Percentiles rank a stretch among this genome's conserved stretches.
Conservation (phyloP, 345 rosid genomes). For the Lepidium sativum region DNA sequence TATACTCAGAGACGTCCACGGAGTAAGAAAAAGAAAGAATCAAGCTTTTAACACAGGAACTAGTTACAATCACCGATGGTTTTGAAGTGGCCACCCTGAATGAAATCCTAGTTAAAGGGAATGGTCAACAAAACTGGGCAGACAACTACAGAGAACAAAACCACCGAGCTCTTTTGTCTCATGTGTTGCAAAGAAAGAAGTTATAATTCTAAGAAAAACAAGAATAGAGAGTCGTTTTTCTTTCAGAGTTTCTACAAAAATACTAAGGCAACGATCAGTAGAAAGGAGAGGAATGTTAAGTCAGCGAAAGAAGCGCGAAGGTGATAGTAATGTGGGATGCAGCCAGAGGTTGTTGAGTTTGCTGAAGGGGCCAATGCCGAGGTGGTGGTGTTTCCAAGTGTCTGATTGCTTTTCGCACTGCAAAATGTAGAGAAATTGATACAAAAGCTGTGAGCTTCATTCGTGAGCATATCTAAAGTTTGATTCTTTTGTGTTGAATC, state of each 20-base stretch:
- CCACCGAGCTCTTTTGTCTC: conserved; percentile 18
- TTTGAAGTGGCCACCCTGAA: conserved; percentile 10
- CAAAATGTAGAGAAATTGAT: conserved; percentile 4
- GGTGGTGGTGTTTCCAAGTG: conserved; percentile 51
- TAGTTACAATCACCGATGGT: conserved; percentile 20
- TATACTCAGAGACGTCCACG: background rate
- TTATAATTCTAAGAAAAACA: conserved; percentile 21
- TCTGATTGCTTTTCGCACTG: conserved; percentile 64
- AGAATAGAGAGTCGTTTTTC: conserved; percentile 15
- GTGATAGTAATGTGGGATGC: conserved; percentile 23
- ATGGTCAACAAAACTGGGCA: conserved; percentile 29
- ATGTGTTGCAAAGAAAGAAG: conserved; percentile 14
- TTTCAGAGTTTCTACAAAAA: conserved; percentile 41
- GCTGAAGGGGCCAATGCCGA: conserved; percentile 68
- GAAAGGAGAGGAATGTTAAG: conserved; percentile 38
- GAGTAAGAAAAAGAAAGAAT: background rate
- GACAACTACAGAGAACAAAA: conserved; percentile 14
- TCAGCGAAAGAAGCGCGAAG: conserved; percentile 30
- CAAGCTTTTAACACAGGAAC: conserved; percentile 9
- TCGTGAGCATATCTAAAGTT: background rate
- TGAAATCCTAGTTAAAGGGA: background rate
- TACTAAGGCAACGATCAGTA: conserved; percentile 28
- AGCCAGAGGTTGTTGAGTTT: conserved; percentile 59
- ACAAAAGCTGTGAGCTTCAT: conserved; percentile 1
- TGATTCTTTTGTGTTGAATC: background rate